These are phyloP conservation scores for Hanseniaspora uvarum DNA, from an alignment of 1,139 yeast genomes.

Conservation along the genomic window DNA sequence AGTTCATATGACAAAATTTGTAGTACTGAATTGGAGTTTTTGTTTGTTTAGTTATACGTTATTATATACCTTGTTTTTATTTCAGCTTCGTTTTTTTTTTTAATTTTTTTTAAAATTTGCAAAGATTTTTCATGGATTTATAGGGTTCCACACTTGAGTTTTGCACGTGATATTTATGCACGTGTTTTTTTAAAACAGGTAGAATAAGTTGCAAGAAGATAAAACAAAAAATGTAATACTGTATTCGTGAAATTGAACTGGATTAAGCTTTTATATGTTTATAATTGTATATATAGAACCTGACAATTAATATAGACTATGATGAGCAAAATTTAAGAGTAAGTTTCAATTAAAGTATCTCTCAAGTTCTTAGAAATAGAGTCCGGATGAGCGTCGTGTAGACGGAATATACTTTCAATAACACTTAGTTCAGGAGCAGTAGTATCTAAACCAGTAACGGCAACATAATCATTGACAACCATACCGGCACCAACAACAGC, in stretches of 20 bases:
- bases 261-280: background rate
- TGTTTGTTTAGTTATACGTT: background rate
- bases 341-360: constrained; percentile 84
- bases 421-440: constrained; percentile 98
- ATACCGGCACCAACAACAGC: constrained; percentile 97
- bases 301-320: background rate
- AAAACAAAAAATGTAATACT: background rate
- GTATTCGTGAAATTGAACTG: background rate
- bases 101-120: too few species aligned
- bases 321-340: constrained; percentile 33
- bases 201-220: too few species aligned
- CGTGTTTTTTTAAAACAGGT: too few species aligned
- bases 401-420: constrained; percentile 86
- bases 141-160: background rate
- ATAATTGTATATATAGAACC: background rate
- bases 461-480: constrained; percentile 97
- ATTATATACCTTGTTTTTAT: background rate
- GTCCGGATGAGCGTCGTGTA: constrained; percentile 82
- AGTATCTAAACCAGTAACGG: constrained; percentile 93
- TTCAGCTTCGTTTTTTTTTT: background rate
- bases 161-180: background rate
- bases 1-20: constrained; percentile 4
- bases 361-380: constrained; percentile 73
- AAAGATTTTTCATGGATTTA: too few species aligned
- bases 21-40: background rate